These are phyloP conservation scores for Durio zibethinus DNA, from an alignment of 345 rosid species.

Conservation along the genomic window DNA sequence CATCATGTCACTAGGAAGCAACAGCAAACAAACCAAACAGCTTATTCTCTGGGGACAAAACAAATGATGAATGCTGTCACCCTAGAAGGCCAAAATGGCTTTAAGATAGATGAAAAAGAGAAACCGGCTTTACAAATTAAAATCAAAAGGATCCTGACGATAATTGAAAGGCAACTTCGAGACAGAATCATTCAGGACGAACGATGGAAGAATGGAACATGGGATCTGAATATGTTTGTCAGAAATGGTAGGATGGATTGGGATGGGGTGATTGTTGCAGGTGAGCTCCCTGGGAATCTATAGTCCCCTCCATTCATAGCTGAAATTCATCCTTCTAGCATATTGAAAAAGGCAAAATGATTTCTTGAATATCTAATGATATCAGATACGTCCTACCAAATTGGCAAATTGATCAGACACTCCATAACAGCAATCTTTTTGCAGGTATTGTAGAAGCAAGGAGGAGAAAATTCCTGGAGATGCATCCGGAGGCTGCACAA, in stretches of 20 bases:
- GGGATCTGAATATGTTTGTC: constrained; percentile 58
- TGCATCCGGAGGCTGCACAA: constrained; percentile 41
- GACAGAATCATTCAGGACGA: constrained; percentile 33
- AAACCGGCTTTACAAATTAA: constrained; percentile 1
- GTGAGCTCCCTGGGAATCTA: constrained; percentile 12
- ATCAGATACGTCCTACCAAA: too few relatives aligned
- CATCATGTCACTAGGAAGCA: constrained; percentile 24
- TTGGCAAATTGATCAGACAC: neutral
- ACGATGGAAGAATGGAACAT: constrained; percentile 50
- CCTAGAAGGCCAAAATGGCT: constrained; percentile 25
- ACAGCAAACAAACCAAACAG: constrained; percentile 24
- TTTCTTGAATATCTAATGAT: neutral
- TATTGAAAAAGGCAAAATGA: too few relatives aligned
- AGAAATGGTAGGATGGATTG: constrained; percentile 48
- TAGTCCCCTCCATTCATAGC: neutral
- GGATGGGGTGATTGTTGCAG: constrained; percentile 48
- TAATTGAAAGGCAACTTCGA: neutral
- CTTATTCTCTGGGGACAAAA: constrained; percentile 32
- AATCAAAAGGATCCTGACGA: constrained; percentile 14
- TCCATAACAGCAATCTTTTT: neutral
- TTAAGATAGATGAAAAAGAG: constrained; percentile 13
- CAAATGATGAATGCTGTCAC: constrained; percentile 31
- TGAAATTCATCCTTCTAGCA: neutral
- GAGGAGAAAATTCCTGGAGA: constrained; percentile 50
- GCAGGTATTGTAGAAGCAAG: constrained; percentile 44